Conservation (phyloP, 1,139 yeast genomes). For the Hemisphaericaspora lyxosophila region DNA sequence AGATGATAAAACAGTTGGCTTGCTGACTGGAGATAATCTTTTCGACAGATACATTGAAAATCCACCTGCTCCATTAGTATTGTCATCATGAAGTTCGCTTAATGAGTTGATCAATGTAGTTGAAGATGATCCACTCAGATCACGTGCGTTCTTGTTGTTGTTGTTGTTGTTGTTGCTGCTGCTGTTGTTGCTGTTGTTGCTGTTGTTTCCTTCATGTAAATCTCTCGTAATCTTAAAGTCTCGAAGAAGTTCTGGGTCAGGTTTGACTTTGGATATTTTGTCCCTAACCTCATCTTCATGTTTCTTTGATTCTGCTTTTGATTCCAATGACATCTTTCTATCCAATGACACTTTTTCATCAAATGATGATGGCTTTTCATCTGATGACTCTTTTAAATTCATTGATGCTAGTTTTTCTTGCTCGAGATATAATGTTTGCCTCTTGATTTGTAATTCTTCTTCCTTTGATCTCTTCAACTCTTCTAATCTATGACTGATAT, state of each 20-base stretch:
- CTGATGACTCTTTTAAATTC: neutral
- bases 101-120: neutral
- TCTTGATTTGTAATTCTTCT: conserved; percentile 9
- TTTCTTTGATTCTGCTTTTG: too few relatives aligned
- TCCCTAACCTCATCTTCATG: neutral
- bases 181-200: neutral
- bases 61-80: too few relatives aligned
- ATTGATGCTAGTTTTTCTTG: too few relatives aligned
- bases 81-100: too few relatives aligned
- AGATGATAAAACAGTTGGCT: neutral
- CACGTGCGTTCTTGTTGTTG: neutral
- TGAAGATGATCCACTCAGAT: neutral
- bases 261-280: conserved; percentile 2
- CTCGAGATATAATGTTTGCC: conserved; percentile 5
- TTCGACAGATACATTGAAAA: conserved; percentile 11
- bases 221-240: neutral
- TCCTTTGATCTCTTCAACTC: conserved; percentile 20
- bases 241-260: conserved; percentile 2
- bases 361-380: too few relatives aligned
- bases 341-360: neutral
- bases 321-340: too few relatives aligned
- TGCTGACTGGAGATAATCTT: neutral
- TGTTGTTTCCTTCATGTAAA: neutral
- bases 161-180: neutral
- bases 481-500: conserved; percentile 41